Evolutionary conservation across 2,329 filamentous ascomycete species (phyloP).

Genomic region (Aurifilum marmelostoma): DNA sequence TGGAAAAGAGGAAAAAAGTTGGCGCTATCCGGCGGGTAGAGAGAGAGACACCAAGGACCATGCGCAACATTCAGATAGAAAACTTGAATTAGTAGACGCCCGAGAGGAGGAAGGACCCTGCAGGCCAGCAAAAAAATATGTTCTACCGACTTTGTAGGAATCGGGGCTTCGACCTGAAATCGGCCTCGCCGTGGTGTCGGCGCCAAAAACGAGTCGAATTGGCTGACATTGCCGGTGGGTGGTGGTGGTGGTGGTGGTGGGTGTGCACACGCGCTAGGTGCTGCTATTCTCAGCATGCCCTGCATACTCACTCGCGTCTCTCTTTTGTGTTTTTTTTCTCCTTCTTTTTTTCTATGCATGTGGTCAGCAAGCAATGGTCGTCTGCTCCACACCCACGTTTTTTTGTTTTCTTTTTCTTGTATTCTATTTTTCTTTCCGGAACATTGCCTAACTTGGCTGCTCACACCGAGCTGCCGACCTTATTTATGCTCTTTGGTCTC

Average conservation of each 20-base stretch:
- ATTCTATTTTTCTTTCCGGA: slow-evolving; percentile 5
- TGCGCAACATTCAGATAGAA: background rate
- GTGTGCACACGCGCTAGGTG: background rate
- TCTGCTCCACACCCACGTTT: slow-evolving; percentile 2
- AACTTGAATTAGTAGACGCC: background rate
- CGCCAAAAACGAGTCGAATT: background rate
- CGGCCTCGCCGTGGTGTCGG: background rate
- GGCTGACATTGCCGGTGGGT: too few relatives aligned
- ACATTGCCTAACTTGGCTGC: slow-evolving; percentile 7
- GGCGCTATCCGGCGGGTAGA: background rate
- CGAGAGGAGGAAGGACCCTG: background rate
- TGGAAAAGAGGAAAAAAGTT: too few relatives aligned
- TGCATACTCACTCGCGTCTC: background rate
- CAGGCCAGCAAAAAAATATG: background rate
- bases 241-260: background rate
- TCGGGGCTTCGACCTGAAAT: background rate
- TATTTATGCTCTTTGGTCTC: background rate
- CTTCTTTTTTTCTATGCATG: background rate
- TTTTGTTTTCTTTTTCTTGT: background rate
- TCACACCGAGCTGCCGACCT: background rate
- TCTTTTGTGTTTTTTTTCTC: background rate
- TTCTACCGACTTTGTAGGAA: background rate
- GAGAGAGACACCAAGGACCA: background rate
- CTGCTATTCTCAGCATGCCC: slow-evolving; percentile 12
- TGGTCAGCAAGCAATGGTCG: slow-evolving; percentile 3